These are phyloP conservation scores for Kodamaea laetipori DNA, from an alignment of 805 yeast genomes.

Conservation along the genomic window DNA sequence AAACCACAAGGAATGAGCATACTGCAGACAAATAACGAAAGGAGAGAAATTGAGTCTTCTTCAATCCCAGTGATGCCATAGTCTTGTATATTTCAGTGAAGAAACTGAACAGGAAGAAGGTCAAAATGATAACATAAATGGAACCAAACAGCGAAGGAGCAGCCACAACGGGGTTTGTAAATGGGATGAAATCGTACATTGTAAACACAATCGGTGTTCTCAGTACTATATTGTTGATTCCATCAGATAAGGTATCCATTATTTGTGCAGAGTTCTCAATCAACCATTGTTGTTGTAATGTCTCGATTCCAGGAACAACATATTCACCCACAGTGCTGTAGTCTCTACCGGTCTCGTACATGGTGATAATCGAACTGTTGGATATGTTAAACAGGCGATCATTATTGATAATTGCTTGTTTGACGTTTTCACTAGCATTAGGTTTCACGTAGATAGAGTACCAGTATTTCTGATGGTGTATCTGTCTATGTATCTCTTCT, in stretches of 20 bases:
- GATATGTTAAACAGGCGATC: slow-evolving; percentile 32
- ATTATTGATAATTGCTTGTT: slow-evolving; percentile 42
- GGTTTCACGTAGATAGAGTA: slow-evolving; percentile 28
- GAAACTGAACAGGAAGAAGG: slow-evolving; percentile 71
- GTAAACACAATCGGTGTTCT: slow-evolving; percentile 37
- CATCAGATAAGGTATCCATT: slow-evolving; percentile 1
- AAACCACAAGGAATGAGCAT: slow-evolving; percentile 54
- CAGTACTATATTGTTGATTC: slow-evolving; percentile 17
- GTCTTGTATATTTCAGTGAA: slow-evolving; percentile 55
- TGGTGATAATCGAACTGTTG: slow-evolving; percentile 33
- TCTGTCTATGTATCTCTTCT: slow-evolving; percentile 21
- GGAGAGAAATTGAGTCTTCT: slow-evolving; percentile 46
- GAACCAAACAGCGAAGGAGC: slow-evolving; percentile 79
- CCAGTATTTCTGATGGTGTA: slow-evolving; percentile 36
- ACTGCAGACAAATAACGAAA: slow-evolving; percentile 56
- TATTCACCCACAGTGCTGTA: slow-evolving; percentile 47
- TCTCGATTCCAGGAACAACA: slow-evolving; percentile 40
- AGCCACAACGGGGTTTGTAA: slow-evolving; percentile 47
- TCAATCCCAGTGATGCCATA: slow-evolving; percentile 47
- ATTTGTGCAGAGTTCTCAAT: slow-evolving; percentile 21
- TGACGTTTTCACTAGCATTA: slow-evolving; percentile 32
- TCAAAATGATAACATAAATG: slow-evolving; percentile 67
- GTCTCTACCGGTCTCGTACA: slow-evolving; percentile 69
- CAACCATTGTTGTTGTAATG: slow-evolving; percentile 37
- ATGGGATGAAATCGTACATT: slow-evolving; percentile 52